Evolutionary conservation across 2,329 filamentous ascomycete species (phyloP).

Genomic region (Colletotrichum cereale): DNA sequence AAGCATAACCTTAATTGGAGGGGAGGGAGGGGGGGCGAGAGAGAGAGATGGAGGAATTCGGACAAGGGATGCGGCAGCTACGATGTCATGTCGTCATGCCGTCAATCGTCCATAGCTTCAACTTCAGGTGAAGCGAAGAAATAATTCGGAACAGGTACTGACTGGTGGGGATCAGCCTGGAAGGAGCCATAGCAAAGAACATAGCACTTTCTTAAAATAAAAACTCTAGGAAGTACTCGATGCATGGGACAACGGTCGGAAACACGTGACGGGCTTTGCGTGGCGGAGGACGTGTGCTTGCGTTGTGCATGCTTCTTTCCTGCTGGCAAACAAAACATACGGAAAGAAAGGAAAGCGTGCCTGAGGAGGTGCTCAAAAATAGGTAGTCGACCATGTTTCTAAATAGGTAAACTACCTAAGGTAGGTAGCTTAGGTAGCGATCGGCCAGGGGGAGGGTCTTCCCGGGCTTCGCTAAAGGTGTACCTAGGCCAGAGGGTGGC

Average conservation of each 20-base stretch:
- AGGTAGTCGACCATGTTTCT: background rate
- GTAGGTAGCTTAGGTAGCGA: constrained; percentile 16
- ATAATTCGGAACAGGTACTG: constrained; percentile 3
- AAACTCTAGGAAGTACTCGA: too few species aligned
- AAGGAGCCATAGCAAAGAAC: constrained; percentile 1
- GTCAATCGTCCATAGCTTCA: constrained; percentile 23
- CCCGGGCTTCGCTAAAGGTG: constrained; percentile 24
- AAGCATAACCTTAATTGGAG: background rate
- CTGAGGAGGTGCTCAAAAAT: too few species aligned
- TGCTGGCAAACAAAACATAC: constrained; percentile 21
- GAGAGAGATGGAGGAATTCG: constrained; percentile 1
- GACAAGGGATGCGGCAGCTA: background rate
- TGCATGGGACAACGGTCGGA: constrained; percentile 9
- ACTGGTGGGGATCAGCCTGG: background rate
- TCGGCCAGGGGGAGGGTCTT: constrained; percentile 10
- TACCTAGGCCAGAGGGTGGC: constrained; percentile 16
- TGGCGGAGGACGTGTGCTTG: background rate
- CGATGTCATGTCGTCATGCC: background rate
- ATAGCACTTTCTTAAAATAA: background rate
- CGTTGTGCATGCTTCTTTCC: background rate
- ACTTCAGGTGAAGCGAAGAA: constrained; percentile 32
- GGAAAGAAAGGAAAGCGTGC: background rate
- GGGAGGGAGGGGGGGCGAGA: background rate
- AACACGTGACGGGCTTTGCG: background rate
- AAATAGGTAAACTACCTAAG: constrained; percentile 29